Base-by-base conservation (phyloP, 768 basidiomycete genomes). In the Calvatia gigantea region DNA sequence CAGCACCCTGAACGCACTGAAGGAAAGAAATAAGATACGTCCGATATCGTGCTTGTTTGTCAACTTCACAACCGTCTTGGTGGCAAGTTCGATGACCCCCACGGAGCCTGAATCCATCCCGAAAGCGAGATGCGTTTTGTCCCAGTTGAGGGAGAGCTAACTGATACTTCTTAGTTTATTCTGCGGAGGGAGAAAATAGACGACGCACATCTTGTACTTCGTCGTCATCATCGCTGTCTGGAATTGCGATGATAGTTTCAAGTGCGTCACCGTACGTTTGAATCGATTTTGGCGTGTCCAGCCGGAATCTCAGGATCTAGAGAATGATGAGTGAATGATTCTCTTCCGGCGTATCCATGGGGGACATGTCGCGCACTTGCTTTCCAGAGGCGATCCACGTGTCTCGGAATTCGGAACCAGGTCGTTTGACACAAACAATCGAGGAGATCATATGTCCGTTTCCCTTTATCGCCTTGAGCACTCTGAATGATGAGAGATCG, bases 371-470 rank as follows among this genome's bases (percentile, higher is more conserved):
- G 60, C 76, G 28, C 62, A 88, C 90, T 62, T 76, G 73, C 60
- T 70, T 69, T 21, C 87, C 87, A 63, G 78, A 81, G 2, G 86
- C 87, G 27, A 91, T 62, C 88, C 87, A 92, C 3, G 85, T 71
- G 51, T 78, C 74, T 42, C 76, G 69, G 12, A 77, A 58, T 27
- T 78, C 70, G 14, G 74, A 70, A 7, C 72, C 75, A 39, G 72
- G 59, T 31, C 70, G 67, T 58, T 74, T 67, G 7, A 76, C 62
- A 61, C 79, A 81, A 1, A 75, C 69, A 23, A 90, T 72, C 0
- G 86, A 90, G 0, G 88, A 84, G 21, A 92, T 71, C 58, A 89
- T 86, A 3, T 65, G 62, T 7, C 75, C 77, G 6, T 86, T 67
- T 5, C 79, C 80, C 61, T 80, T 76, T 46, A 89, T 70, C 2